A percentile compares a stretch with the other conserved stretches of the same genome.
Conservation (phyloP, 2,329 filamentous ascomycete species). For the Mycosphaerella sp. region DNA sequence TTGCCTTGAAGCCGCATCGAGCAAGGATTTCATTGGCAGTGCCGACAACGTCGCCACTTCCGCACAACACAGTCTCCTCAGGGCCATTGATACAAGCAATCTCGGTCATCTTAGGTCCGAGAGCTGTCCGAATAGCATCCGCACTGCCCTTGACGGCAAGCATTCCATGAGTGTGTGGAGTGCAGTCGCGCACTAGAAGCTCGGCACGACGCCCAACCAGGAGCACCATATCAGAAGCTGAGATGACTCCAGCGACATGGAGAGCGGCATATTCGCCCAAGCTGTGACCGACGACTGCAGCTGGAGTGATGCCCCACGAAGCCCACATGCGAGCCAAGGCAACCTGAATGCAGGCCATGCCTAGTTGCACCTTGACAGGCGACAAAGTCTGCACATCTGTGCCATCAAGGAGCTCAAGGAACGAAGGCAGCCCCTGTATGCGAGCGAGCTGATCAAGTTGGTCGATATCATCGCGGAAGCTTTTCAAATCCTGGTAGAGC, state of each 20-base stretch:
- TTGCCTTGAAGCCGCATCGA: constrained; percentile 53
- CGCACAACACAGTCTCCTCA: constrained; percentile 67
- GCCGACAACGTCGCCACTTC: constrained; percentile 54
- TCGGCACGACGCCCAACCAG: constrained; percentile 64
- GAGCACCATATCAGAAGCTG: constrained; percentile 64
- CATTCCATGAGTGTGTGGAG: constrained; percentile 61
- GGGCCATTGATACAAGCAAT: constrained; percentile 72
- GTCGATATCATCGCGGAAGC: constrained; percentile 46
- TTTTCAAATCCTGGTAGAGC: constrained; percentile 44
- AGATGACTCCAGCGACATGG: constrained; percentile 63
- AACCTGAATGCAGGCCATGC: constrained; percentile 50
- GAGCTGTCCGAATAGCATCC: constrained; percentile 49
- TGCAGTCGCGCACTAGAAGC: constrained; percentile 60
- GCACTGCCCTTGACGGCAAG: constrained; percentile 51
- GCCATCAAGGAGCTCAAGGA: constrained; percentile 45
- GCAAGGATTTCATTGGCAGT: constrained; percentile 47
- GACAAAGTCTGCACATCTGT: constrained; percentile 46
- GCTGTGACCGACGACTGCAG: constrained; percentile 52
- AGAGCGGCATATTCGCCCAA: constrained; percentile 70
- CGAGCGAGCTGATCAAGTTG: constrained; percentile 45
- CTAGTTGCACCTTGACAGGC: constrained; percentile 49
- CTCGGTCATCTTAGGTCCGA: constrained; percentile 47
- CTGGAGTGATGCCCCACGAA: constrained; percentile 50
- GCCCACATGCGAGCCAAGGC: constrained; percentile 50
- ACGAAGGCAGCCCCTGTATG: constrained; percentile 45